Conservation (phyloP, 805 yeast genomes). For the Zygoascus ofunaensis region DNA sequence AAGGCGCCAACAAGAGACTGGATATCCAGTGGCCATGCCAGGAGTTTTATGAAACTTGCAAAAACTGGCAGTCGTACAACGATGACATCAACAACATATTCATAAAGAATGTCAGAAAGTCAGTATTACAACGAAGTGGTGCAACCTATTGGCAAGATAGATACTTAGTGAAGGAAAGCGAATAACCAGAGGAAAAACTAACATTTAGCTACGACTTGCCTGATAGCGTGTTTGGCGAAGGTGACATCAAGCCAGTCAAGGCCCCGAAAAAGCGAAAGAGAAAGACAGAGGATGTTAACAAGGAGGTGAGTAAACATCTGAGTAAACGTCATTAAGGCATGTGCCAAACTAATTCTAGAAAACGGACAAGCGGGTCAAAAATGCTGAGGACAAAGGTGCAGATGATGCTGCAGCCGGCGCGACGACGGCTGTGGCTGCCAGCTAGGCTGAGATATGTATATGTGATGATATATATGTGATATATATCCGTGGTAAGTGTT, state of each 20-base stretch:
- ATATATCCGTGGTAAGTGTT: no score
- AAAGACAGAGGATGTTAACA: conserved; percentile 11
- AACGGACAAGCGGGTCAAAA: conserved; percentile 3
- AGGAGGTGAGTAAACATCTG: neutral
- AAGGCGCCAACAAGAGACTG: conserved; percentile 40
- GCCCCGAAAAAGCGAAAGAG: conserved; percentile 45
- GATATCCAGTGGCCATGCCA: conserved; percentile 86
- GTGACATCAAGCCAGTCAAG: conserved; percentile 66
- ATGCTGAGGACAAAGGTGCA: neutral
- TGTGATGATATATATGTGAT: no score
- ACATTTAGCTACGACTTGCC: conserved; percentile 58
- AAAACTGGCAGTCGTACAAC: conserved; percentile 60
- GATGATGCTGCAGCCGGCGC: neutral
- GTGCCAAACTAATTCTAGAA: neutral
- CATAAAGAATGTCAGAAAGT: conserved; percentile 63
- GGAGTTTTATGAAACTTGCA: conserved; percentile 76
- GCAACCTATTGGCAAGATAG: neutral
- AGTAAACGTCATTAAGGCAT: neutral
- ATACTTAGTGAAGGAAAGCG: neutral
- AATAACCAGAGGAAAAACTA: neutral
- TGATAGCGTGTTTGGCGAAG: conserved; percentile 69
- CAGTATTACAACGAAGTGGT: conserved; percentile 8
- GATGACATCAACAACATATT: conserved; percentile 50
- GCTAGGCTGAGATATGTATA: no score
- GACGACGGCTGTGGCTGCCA: neutral